Conservation (phyloP, 1,139 yeast genomes). For the Eremothecium coryli region DNA sequence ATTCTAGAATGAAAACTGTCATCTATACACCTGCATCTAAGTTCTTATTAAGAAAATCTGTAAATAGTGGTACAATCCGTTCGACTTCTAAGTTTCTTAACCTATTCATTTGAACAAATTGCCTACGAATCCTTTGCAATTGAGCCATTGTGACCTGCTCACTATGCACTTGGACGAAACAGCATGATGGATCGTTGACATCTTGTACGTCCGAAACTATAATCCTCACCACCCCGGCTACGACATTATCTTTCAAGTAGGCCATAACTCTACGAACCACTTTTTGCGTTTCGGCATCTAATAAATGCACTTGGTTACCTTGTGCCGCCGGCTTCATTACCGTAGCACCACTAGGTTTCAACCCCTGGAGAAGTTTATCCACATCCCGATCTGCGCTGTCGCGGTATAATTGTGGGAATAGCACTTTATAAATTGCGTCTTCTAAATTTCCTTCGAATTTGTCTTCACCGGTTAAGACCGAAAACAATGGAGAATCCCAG, state of each 20-base stretch:
- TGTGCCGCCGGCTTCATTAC: constrained; percentile 62
- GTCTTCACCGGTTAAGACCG: constrained; percentile 52
- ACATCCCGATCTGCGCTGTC: constrained; percentile 40
- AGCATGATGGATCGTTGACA: constrained; percentile 32
- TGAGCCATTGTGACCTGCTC: constrained; percentile 61
- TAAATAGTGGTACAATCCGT: constrained; percentile 62
- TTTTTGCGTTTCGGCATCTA: constrained; percentile 54
- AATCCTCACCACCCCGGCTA: constrained; percentile 16
- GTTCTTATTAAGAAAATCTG: constrained; percentile 53
- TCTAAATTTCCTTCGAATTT: constrained; percentile 41
- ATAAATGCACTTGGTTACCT: constrained; percentile 65
- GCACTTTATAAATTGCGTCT: constrained; percentile 56
- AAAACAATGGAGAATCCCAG: constrained; percentile 92
- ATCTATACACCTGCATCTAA: constrained; percentile 12
- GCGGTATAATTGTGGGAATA: constrained; percentile 37
- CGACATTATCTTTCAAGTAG: constrained; percentile 22
- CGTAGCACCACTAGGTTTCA: constrained; percentile 69
- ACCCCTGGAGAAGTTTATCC: constrained; percentile 17
- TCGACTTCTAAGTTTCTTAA: constrained; percentile 57
- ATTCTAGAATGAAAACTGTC: too few relatives aligned
- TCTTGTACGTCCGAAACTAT: constrained; percentile 31
- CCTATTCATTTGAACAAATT: constrained; percentile 69
- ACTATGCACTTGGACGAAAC: constrained; percentile 54
- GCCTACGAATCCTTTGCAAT: constrained; percentile 73
- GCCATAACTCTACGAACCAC: constrained; percentile 22